Evolutionary conservation across 2,329 filamentous ascomycete genomes (phyloP), one percentile per base, ranked within the genome.

Genomic region (Clarireedia homoeocarpa): DNA sequence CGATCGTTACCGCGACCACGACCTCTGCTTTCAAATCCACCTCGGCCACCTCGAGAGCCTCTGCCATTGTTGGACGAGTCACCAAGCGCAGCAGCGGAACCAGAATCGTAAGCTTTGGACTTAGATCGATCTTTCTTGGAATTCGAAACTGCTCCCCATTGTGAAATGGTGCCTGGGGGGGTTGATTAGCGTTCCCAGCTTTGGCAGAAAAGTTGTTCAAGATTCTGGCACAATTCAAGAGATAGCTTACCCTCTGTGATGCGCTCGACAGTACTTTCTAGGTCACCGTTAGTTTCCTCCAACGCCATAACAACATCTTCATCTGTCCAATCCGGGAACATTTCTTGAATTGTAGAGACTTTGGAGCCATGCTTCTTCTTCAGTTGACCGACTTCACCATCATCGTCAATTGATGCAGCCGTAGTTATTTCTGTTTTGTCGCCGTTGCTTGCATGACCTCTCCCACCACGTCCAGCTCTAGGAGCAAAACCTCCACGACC

Each of bases 241-340:
- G 27, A 30, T 30, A 36, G 49, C 72, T 68, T 77, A 91, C 88
- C 88, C 73, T 91, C 86, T 66, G 85, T 83, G 72, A 94, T 92
- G 72, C 85, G 84, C 67, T 87, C 84, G 69, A 89, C 87, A 63
- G 88, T 83, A 66, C 82, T 74, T 65, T 87, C 81, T 67, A 90
- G 78, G 73, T 94, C 88, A 66, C 88, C 89, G 66, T 89, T 82
- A 56, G 86, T 87, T 77, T 99, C 94, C 73, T 95, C 84, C 58
- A 99, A 80, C 60, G 91, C 91, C 71, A 94, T 94, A 62, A 97
- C 84, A 62, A 97, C 83, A 72, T 97, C 92, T 72, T 91, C 89
- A 69, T 96, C 89, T 66, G 91, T 92, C 94, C 92, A 97, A 73
- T 91, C 87, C 58, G 89, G 84, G 77, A 96, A 96, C 76, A 97